Conservation (phyloP, 2,329 filamentous ascomycete genomes). For the Hymenoscyphus linearis region DNA sequence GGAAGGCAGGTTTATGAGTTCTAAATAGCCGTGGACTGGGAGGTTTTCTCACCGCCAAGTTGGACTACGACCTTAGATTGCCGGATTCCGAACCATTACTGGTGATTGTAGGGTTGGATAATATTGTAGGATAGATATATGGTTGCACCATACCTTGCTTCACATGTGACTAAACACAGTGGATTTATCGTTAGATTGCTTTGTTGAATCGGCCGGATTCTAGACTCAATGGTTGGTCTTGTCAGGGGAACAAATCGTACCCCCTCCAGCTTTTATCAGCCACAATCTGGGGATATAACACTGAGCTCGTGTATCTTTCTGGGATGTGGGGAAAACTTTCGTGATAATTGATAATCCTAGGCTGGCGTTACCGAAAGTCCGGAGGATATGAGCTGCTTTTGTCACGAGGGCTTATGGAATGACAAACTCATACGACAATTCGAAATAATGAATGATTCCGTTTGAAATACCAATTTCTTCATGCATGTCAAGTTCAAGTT, state of each 20-base stretch:
- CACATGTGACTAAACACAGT: not conserved
- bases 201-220: not conserved
- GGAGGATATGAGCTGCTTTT: not conserved
- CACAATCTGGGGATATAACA: not conserved
- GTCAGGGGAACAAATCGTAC: not conserved
- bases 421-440: not conserved
- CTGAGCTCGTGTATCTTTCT: not conserved
- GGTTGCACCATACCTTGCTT: not conserved
- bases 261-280: not conserved
- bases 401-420: not conserved
- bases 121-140: not conserved
- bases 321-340: not conserved
- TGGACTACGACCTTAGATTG: not conserved
- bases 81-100: not conserved
- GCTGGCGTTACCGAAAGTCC: not conserved
- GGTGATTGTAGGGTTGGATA: not conserved
- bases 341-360: not conserved
- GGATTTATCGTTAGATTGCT: not conserved
- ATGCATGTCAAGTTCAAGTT: not conserved
- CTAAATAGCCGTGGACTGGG: constrained; percentile 4
- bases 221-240: constrained; percentile 2
- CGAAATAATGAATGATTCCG: not conserved
- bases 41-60: not conserved
- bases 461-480: not conserved
- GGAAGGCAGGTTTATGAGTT: not conserved